Evolutionary conservation across 2,329 filamentous ascomycete species (phyloP).

Genomic region (Bipolaris sorokiniana): DNA sequence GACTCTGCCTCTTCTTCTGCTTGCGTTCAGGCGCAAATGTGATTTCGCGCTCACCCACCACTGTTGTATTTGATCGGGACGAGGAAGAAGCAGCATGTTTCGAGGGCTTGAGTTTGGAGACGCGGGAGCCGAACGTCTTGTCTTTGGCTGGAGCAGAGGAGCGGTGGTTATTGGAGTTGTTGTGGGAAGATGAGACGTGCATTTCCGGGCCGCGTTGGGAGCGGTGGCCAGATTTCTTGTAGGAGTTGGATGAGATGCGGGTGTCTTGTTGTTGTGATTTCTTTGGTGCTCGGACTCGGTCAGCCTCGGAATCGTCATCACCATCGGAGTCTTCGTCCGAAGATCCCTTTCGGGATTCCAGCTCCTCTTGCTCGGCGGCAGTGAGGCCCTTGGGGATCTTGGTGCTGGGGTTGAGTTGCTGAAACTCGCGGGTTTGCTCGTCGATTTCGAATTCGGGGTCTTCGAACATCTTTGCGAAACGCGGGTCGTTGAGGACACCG

Average conservation of each 20-base stretch:
- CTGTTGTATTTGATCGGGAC: conserved; percentile 31
- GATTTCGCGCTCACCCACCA: conserved; percentile 65
- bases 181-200: conserved; percentile 58
- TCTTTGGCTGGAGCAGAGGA: conserved; percentile 52
- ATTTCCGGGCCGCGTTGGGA: conserved; percentile 54
- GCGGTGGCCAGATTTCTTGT: conserved; percentile 63
- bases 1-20: conserved; percentile 32
- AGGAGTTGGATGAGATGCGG: conserved; percentile 68
- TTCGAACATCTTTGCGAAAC: conserved; percentile 88
- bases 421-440: conserved; percentile 86
- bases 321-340: conserved; percentile 37
- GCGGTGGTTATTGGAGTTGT: conserved; percentile 39
- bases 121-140: conserved; percentile 64
- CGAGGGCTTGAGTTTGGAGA: conserved; percentile 48
- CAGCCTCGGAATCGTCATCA: conserved; percentile 32
- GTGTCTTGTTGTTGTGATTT: conserved; percentile 29
- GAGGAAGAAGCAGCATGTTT: conserved; percentile 6
- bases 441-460: conserved; percentile 93
- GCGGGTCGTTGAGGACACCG: conserved; percentile 75
- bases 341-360: conserved; percentile 52
- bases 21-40: conserved; percentile 72
- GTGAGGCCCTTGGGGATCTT: conserved; percentile 60
- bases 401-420: conserved; percentile 86
- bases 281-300: conserved; percentile 20
- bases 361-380: conserved; percentile 65